phyloP scores from a whole-genome alignment of 371 early-diverging fungal genomes.

The Globomyces sp. region DNA sequence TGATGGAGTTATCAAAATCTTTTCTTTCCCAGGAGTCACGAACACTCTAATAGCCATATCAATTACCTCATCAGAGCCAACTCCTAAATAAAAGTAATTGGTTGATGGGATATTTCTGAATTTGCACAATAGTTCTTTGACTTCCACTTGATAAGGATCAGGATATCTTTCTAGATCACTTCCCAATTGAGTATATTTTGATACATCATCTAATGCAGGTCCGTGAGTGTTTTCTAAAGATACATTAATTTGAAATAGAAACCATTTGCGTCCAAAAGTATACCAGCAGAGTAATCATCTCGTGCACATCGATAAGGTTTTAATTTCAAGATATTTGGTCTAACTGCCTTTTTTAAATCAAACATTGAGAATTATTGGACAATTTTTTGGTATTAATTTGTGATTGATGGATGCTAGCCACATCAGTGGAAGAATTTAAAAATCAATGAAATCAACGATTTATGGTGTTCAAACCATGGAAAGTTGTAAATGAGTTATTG shows the following conservation, averaged over 20 bases:
- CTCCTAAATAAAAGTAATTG: conserved; percentile 86
- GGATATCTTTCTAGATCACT: conserved; percentile 89
- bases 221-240: conserved; percentile 81
- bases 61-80: conserved; percentile 95
- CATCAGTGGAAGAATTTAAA: too few species aligned
- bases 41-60: conserved; percentile 89
- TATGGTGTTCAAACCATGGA: too few species aligned
- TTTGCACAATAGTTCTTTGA: conserved; percentile 73
- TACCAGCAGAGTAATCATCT: conserved; percentile 89
- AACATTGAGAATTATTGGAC: conserved; percentile 39
- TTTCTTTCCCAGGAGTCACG: conserved; percentile 87
- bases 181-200: conserved; percentile 19
- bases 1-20: conserved; percentile 91
- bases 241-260: too few species aligned
- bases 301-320: conserved; percentile 96
- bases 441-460: too few species aligned
- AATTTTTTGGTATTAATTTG: too few species aligned
- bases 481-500: too few species aligned
- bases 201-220: conserved; percentile 45
- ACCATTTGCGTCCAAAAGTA: conserved; percentile 94
- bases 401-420: too few species aligned
- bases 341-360: conserved; percentile 68
- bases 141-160: conserved; percentile 81
- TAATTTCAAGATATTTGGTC: conserved; percentile 91
- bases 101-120: conserved; percentile 62